These are phyloP conservation scores for Zygosaccharomyces pseudobailii DNA, from an alignment of 1,139 yeast genomes.

Conservation along the genomic window DNA sequence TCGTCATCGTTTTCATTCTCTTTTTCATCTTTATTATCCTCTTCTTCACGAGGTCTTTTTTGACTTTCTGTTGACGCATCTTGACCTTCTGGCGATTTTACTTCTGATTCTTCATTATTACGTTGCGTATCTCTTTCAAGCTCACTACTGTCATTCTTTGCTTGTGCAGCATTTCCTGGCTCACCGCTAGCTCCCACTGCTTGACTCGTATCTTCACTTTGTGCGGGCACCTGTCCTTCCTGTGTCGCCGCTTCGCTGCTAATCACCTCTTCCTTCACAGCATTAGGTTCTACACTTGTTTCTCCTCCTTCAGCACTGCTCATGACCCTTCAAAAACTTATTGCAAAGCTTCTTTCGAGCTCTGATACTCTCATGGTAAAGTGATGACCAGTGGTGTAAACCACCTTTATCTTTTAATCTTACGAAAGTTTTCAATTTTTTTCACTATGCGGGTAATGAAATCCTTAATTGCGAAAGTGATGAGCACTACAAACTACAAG, in stretches of 20 bases:
- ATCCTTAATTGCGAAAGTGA: neutral
- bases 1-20: slow-evolving; percentile 33
- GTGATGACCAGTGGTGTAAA: neutral
- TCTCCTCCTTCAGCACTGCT: slow-evolving; percentile 3
- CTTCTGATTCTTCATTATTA: neutral
- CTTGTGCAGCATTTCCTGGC: neutral
- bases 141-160: neutral
- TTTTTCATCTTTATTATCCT: slow-evolving; percentile 9
- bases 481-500: neutral
- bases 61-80: slow-evolving; percentile 4
- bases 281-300: neutral
- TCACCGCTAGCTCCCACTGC: neutral
- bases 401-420: neutral
- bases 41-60: slow-evolving; percentile 9
- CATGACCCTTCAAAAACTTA: slow-evolving; percentile 1
- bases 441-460: slow-evolving; percentile 3
- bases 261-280: neutral
- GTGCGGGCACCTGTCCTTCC: neutral
- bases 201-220: neutral
- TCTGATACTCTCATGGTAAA: neutral
- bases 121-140: neutral
- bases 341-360: neutral
- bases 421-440: slow-evolving; percentile 2
- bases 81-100: neutral
- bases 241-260: neutral